Conservation (phyloP, 2,329 filamentous ascomycete species). For the Plenodomus tracheiphilus region DNA sequence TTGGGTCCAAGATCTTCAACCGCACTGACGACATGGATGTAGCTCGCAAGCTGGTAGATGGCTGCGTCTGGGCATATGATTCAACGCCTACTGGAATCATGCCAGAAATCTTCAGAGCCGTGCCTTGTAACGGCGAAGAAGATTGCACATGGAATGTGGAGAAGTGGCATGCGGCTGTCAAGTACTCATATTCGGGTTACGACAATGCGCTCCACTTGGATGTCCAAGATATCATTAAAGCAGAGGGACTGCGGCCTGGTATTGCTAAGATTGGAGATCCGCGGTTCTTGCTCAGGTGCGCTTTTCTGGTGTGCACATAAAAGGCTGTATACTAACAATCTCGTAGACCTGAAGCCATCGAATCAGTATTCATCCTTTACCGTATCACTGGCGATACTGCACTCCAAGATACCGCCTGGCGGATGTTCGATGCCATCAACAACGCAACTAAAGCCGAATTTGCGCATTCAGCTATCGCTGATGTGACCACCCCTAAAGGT, state of each 20-base stretch:
- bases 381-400: constrained; percentile 77
- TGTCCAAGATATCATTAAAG: constrained; percentile 36
- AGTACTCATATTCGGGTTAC: constrained; percentile 14
- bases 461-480: constrained; percentile 71
- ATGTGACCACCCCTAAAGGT: constrained; percentile 56
- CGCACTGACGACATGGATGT: constrained; percentile 53
- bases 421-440: constrained; percentile 76
- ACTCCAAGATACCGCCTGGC: constrained; percentile 83
- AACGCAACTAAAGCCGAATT: constrained; percentile 66
- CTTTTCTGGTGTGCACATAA: no score
- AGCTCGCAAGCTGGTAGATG: constrained; percentile 56
- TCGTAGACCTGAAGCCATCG: constrained; percentile 77
- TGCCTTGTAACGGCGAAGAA: constrained; percentile 48
- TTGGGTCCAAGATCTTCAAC: constrained; percentile 57
- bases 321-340: no score
- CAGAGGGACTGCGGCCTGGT: constrained; percentile 47
- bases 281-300: constrained; percentile 48
- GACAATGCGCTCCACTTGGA: constrained; percentile 17
- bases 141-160: constrained; percentile 51
- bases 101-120: constrained; percentile 53
- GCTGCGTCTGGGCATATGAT: constrained; percentile 60
- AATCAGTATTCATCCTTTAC: constrained; percentile 88
- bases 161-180: constrained; percentile 48
- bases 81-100: constrained; percentile 56
- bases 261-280: constrained; percentile 44